Percentiles rank a stretch among this genome's conserved stretches.
These are phyloP conservation scores for Ophiocordyceps robertsii DNA, from an alignment of 2,329 filamentous ascomycete species.

Conservation along the genomic window DNA sequence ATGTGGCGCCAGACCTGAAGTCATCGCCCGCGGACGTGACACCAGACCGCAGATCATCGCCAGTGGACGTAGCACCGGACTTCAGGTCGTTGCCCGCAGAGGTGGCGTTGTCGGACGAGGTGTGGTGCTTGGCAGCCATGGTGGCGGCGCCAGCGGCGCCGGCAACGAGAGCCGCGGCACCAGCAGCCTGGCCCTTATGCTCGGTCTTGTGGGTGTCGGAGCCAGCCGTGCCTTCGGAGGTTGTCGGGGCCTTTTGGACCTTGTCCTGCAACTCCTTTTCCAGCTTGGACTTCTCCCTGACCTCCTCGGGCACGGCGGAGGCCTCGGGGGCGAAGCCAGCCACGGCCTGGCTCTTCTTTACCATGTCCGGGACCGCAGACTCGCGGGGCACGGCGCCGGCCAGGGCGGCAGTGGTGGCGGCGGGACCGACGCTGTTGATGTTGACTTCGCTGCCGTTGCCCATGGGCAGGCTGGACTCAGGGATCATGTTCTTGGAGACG, in stretches of 20 bases:
- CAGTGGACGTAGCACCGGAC: too few relatives aligned
- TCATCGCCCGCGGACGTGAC: not conserved
- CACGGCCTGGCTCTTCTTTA: constrained; percentile 59
- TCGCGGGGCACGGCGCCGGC: constrained; percentile 57
- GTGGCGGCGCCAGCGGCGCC: constrained; percentile 22
- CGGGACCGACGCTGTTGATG: constrained; percentile 33
- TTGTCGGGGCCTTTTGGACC: constrained; percentile 45
- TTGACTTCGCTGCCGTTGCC: constrained; percentile 24
- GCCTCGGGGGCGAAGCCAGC: constrained; percentile 54
- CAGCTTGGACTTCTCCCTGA: constrained; percentile 56
- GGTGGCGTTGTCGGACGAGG: constrained; percentile 16
- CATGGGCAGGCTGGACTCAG: constrained; percentile 71
- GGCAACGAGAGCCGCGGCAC: constrained; percentile 23
- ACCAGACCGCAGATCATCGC: not conserved
- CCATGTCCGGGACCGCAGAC: constrained; percentile 31
- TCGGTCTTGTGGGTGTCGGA: constrained; percentile 40
- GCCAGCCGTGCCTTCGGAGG: constrained; percentile 41
- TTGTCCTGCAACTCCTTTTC: constrained; percentile 59
- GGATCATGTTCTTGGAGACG: constrained; percentile 53
- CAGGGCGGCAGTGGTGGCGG: constrained; percentile 54
- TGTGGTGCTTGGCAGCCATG: constrained; percentile 20
- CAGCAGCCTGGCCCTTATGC: constrained; percentile 15
- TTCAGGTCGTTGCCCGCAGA: constrained; percentile 12
- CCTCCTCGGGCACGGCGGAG: constrained; percentile 49
- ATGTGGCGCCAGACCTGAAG: not conserved